A percentile compares a stretch with the other conserved stretches of the same genome.
Evolutionary conservation across 2,329 filamentous ascomycete genomes (phyloP).

Genomic region (Cladophialophora chaetospira): DNA sequence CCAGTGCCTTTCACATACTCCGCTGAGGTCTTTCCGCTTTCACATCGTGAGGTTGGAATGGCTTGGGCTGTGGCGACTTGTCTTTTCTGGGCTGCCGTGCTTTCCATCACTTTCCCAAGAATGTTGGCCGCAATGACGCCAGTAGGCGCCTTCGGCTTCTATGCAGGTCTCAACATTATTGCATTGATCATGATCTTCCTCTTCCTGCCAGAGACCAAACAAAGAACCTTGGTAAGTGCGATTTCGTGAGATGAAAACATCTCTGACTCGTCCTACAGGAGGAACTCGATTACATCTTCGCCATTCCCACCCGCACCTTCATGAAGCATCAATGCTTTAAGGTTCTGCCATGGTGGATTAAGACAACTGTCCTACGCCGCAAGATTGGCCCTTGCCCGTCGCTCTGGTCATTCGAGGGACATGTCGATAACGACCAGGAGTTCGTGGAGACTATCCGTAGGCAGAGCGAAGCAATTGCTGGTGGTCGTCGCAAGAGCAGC

Average conservation of each 20-base stretch:
- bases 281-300: conserved; percentile 56
- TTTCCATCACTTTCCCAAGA: conserved; percentile 48
- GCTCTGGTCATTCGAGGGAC: conserved; percentile 50
- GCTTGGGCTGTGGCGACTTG: conserved; percentile 42
- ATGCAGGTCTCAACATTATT: conserved; percentile 57
- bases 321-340: conserved; percentile 57
- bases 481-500: conserved; percentile 23
- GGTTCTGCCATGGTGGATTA: conserved; percentile 61
- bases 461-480: conserved; percentile 25
- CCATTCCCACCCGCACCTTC: conserved; percentile 57
- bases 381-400: conserved; percentile 51
- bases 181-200: conserved; percentile 63
- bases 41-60: conserved; percentile 51
- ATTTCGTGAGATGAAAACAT: not conserved
- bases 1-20: conserved; percentile 40
- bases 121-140: conserved; percentile 48
- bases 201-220: conserved; percentile 55
- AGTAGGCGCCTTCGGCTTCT: conserved; percentile 60
- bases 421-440: conserved; percentile 31
- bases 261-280: conserved; percentile 37
- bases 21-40: conserved; percentile 50
- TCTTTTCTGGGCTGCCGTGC: conserved; percentile 40
- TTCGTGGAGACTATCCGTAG: conserved; percentile 30
- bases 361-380: conserved; percentile 56
- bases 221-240: conserved; percentile 42